Conservation (phyloP, 2,329 filamentous ascomycete species). For the Monilinia vaccinii-corymbosi region DNA sequence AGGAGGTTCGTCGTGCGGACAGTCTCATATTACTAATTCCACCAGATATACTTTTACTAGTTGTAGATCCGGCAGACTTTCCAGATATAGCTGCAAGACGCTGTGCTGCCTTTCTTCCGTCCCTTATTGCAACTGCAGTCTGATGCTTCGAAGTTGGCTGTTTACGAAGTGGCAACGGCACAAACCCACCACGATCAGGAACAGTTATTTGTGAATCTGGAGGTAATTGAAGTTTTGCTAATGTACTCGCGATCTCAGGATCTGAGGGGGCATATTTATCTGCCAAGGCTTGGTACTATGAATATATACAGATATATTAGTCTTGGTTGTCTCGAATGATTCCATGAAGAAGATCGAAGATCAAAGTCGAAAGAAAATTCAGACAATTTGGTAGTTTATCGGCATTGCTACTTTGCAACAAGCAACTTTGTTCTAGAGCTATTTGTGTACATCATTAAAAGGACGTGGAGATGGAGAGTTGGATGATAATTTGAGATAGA, state of each 20-base stretch:
- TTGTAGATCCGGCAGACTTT: slow-evolving; percentile 35
- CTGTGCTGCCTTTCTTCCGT: slow-evolving; percentile 51
- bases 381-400: slow-evolving; percentile 51
- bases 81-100: slow-evolving; percentile 41
- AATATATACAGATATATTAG: slow-evolving; percentile 26
- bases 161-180: slow-evolving; percentile 26
- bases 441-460: slow-evolving; percentile 42
- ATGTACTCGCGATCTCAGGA: slow-evolving; percentile 56
- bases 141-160: slow-evolving; percentile 40
- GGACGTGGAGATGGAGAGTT: background rate
- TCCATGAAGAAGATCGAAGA: slow-evolving; percentile 10
- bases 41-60: slow-evolving; percentile 33
- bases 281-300: slow-evolving; percentile 54
- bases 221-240: slow-evolving; percentile 58
- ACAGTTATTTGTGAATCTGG: slow-evolving; percentile 32
- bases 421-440: slow-evolving; percentile 74
- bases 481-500: background rate
- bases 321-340: background rate
- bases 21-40: slow-evolving; percentile 32
- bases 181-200: slow-evolving; percentile 23
- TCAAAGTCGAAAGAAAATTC: slow-evolving; percentile 35
- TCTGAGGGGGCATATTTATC: slow-evolving; percentile 56
- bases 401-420: slow-evolving; percentile 41
- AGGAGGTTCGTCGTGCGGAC: slow-evolving; percentile 41
- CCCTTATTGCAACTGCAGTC: slow-evolving; percentile 52